phyloP scores from a whole-genome alignment of 2,329 filamentous ascomycete genomes.

The Macrophomina phaseolina region DNA sequence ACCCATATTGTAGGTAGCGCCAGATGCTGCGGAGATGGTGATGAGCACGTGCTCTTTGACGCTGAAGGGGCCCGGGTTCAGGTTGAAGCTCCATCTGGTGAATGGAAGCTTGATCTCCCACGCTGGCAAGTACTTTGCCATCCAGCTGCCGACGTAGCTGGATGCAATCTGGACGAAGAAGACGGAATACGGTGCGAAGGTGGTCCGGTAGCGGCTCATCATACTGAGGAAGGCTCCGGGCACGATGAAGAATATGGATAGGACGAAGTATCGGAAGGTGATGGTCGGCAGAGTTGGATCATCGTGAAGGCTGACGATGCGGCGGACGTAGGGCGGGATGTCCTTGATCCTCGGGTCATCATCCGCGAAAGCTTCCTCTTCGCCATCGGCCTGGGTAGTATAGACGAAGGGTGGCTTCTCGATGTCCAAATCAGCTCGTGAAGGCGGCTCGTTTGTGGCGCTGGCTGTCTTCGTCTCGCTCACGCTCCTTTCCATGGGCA shows the following conservation, averaged over 20 bases:
- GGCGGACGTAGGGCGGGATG: constrained; percentile 61
- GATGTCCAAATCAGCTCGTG: background rate
- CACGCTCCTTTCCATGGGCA: too few species aligned
- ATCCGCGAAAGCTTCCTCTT: constrained; percentile 36
- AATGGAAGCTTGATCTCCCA: constrained; percentile 56
- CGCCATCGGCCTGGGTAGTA: constrained; percentile 27
- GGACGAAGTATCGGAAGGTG: constrained; percentile 65
- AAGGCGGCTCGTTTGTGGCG: background rate
- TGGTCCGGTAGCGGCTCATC: constrained; percentile 63
- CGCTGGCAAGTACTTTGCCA: constrained; percentile 58
- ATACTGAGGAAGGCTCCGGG: constrained; percentile 64
- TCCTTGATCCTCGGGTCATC: constrained; percentile 53
- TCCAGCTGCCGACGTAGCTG: constrained; percentile 61
- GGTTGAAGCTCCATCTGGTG: constrained; percentile 55
- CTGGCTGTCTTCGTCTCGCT: background rate
- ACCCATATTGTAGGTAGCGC: constrained; percentile 40
- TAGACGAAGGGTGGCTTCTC: constrained; percentile 11
- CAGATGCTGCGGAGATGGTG: constrained; percentile 51
- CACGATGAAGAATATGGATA: constrained; percentile 61
- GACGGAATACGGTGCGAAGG: constrained; percentile 63
- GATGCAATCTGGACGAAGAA: constrained; percentile 67
- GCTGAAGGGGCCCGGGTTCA: constrained; percentile 64
- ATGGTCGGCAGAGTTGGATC: constrained; percentile 62
- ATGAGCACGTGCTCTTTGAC: constrained; percentile 64
- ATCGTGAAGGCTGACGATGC: constrained; percentile 63